These are phyloP conservation scores for Starmerella bombicola DNA, from an alignment of 805 yeast genomes.

Conservation along the genomic window DNA sequence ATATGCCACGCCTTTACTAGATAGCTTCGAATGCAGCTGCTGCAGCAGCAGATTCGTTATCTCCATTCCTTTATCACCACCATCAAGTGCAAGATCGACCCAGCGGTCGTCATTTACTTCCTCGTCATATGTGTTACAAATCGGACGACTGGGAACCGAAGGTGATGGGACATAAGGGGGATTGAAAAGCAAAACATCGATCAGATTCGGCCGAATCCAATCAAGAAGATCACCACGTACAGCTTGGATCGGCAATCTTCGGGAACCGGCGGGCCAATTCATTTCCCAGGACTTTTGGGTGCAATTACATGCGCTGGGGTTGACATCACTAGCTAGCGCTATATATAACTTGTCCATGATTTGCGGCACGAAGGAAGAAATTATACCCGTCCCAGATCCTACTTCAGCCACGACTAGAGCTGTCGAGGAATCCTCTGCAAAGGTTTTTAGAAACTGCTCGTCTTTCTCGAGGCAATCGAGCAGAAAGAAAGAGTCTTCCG, in stretches of 20 bases:
- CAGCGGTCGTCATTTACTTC: slow-evolving; percentile 39
- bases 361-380: slow-evolving; percentile 61
- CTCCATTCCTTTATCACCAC: slow-evolving; percentile 85
- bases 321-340: slow-evolving; percentile 64
- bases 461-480: slow-evolving; percentile 69
- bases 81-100: slow-evolving; percentile 82
- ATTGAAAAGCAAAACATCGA: slow-evolving; percentile 74
- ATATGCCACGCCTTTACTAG: slow-evolving; percentile 62
- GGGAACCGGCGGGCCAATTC: slow-evolving; percentile 19
- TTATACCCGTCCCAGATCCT: slow-evolving; percentile 88
- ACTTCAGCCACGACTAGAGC: slow-evolving; percentile 60
- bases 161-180: slow-evolving; percentile 97
- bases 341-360: slow-evolving; percentile 40
- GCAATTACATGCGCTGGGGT: slow-evolving; percentile 58
- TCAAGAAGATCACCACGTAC: slow-evolving; percentile 42
- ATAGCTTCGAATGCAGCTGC: slow-evolving; percentile 40
- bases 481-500: slow-evolving; percentile 81
- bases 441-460: slow-evolving; percentile 26
- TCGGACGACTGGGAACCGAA: slow-evolving; percentile 49
- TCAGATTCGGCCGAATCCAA: slow-evolving; percentile 26
- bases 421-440: not conserved
- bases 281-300: slow-evolving; percentile 35
- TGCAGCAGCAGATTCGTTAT: slow-evolving; percentile 58
- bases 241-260: slow-evolving; percentile 39
- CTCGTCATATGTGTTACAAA: slow-evolving; percentile 26